Base-by-base conservation (phyloP, 2,329 filamentous ascomycete genomes). In the Colletotrichum sp. region DNA sequence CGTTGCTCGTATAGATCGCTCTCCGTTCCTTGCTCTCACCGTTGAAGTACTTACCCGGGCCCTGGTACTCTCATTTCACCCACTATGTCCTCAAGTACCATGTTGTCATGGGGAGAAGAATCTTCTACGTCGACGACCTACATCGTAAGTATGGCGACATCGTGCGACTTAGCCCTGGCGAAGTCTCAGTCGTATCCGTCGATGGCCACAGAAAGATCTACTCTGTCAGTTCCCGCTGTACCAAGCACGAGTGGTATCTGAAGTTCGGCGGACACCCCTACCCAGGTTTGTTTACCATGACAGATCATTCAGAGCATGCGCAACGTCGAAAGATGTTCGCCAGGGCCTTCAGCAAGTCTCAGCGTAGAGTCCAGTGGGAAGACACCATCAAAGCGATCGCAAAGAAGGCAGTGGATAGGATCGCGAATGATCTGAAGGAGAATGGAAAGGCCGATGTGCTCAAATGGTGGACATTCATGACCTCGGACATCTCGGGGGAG, bases 401-500 rank as follows among this genome's bases (percentile, higher is more conserved):
- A 26, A 13, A 12, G 26, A 52, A 66, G 13, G 80, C 87, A 0
- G 82, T 91, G 2, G 28, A 84, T 3, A 83, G 81, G 59, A 90
- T 91, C 26, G 80, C 75, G 0, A 80, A 85, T 28, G 88, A 91
- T 61, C 84, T 86, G 18, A 39, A 15, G 34, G 72, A 72, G 1
- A 80, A 80, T 1, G 84, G 86, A 0, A 82, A 77, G 1, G 83
- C 82, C 0, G 89, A 92, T 75, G 81, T 91, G 0, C 84, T 86
- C 76, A 90, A 90, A 73, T 92, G 90, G 89, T 89, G 85, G 82
- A 80, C 86, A 7, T 90, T 89, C 73, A 86, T 91, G 84, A 81
- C 89, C 0, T 90, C 89, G 0, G 90, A 92, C 78, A 81, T 90
- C 1, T 89, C 91, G 63, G 88, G 86, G 0, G 85, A 90, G 64